Base-by-base conservation (phyloP, 768 basidiomycete genomes). In the Lentinula sp. region DNA sequence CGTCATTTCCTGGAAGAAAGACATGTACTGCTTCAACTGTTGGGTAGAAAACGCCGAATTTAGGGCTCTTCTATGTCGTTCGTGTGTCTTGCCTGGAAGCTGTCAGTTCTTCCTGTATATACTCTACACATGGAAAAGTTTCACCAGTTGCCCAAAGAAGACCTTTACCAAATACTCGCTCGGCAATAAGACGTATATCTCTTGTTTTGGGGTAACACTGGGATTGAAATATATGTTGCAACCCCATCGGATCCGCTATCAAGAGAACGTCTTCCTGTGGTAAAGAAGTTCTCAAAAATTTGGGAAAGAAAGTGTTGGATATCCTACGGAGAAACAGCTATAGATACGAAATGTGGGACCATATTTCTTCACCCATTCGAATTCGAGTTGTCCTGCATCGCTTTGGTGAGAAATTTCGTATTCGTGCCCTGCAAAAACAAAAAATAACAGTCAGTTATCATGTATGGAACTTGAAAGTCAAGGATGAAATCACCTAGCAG, bases 31-130 rank as follows among this genome's bases (percentile, higher is more conserved):
- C 52, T 66, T 69, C 2, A 66, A 57, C 40, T 71, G 67, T 2
- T 68, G 64, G 1, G 61, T 51, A 10, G 70, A 69, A 54, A 74
- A 74, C 1, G 71, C 72, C 9, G 73, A 72, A 18, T 70, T 64
- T 69, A 74, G 71, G n/a, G 70, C 69, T 57, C 73, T 74, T 32
- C 72, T 57, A 32, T 73, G 71, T 5, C 72, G 66, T 21, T 69
- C 65, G 54, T 73, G 72, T 4, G 54, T 60, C 28, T 48, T 9
- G 6, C 66, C 66, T 52, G 48, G 7, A 16, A 52, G 39, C 10
- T 16, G 21, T 28, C 28, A 28, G 28, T 28, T 28, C 28, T 28
- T 3, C 28, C 28, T 28, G 28, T 28, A 28, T 51, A 45, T n/a
- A 10, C 15, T 21, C 34, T 28, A 28, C 28, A 28, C 28, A 28